Evolutionary conservation across 495 filamentous ascomycete species (phyloP).

Genomic region (Aspergillus panamensis): DNA sequence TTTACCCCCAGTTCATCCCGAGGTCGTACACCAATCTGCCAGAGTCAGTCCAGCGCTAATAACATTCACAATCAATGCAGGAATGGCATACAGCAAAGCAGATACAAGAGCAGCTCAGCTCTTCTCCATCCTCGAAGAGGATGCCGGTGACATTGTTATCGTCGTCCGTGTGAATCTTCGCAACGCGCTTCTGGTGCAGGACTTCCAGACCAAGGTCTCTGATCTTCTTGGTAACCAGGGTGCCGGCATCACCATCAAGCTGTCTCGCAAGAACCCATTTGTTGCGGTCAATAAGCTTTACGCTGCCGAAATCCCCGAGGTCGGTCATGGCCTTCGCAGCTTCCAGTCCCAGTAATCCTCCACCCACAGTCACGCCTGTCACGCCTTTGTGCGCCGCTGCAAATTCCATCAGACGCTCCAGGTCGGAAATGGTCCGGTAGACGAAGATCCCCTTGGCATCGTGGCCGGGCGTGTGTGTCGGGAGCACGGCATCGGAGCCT

Average conservation of each 20-base stretch:
- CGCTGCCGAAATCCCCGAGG: conserved; percentile 68
- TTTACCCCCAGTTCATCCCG: conserved; percentile 74
- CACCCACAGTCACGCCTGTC: conserved; percentile 80
- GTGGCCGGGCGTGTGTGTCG: conserved; percentile 74
- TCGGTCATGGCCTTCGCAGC: conserved; percentile 96
- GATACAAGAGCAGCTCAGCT: conserved; percentile 76
- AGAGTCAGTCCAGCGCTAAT: conserved; percentile 4
- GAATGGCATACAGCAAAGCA: conserved; percentile 71
- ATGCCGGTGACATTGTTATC: conserved; percentile 71
- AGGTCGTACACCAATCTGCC: conserved; percentile 73
- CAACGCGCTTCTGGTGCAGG: conserved; percentile 72
- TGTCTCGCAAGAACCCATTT: conserved; percentile 86
- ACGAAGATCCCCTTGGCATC: conserved; percentile 89
- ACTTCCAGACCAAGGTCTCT: conserved; percentile 79
- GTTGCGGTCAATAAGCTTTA: conserved; percentile 86
- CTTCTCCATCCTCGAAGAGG: conserved; percentile 79
- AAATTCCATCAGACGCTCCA: conserved; percentile 77
- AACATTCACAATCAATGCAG: background rate
- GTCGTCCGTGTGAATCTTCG: conserved; percentile 63
- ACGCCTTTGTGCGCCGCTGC: conserved; percentile 61
- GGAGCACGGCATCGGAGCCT: conserved; percentile 85
- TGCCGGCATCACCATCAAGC: conserved; percentile 80
- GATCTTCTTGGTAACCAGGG: conserved; percentile 82
- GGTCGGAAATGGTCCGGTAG: conserved; percentile 86
- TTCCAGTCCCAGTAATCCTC: conserved; percentile 85